Conservation (phyloP, 441 rosid species). For the Arabidopsis lyrata region DNA sequence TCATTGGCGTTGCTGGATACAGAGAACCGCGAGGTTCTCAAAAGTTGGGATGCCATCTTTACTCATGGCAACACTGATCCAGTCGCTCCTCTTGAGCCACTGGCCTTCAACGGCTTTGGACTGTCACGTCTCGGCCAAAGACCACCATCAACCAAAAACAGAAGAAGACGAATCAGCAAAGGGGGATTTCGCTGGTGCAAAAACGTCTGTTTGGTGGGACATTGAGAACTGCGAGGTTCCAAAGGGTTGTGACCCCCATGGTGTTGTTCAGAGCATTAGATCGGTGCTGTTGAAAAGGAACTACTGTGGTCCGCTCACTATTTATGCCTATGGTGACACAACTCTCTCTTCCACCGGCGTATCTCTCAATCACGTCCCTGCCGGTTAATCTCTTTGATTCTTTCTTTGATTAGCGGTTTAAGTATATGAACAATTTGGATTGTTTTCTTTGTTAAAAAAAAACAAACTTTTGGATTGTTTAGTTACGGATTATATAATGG, state of each 20-base stretch:
- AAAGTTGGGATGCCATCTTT: too few relatives aligned
- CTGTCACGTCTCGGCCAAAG: too few relatives aligned
- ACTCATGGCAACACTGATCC: too few relatives aligned
- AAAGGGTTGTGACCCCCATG: slow-evolving; percentile 56
- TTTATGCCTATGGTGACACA: slow-evolving; percentile 85
- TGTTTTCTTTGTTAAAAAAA: too few relatives aligned
- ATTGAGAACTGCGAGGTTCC: slow-evolving; percentile 83
- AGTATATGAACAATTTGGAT: too few relatives aligned
- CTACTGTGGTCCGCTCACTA: slow-evolving; percentile 71
- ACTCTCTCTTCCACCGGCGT: slow-evolving; percentile 79
- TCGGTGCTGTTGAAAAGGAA: slow-evolving; percentile 62
- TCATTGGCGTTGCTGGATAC: background rate
- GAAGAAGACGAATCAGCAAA: background rate
- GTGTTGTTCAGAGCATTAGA: slow-evolving; percentile 72
- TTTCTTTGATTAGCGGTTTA: too few relatives aligned
- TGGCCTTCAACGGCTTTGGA: too few relatives aligned
- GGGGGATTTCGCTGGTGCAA: slow-evolving; percentile 56
- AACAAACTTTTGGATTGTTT: too few relatives aligned
- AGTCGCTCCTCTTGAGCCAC: too few relatives aligned
- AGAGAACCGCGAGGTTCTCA: background rate
- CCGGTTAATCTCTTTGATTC: slow-evolving; percentile 52
- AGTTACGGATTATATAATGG: too few relatives aligned
- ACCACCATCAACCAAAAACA: too few relatives aligned
- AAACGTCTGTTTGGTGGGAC: slow-evolving; percentile 92
- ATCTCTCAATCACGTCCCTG: slow-evolving; percentile 82